Base-by-base conservation (phyloP, 352 stramenopile species). In the Phytophthora sojae region DNA sequence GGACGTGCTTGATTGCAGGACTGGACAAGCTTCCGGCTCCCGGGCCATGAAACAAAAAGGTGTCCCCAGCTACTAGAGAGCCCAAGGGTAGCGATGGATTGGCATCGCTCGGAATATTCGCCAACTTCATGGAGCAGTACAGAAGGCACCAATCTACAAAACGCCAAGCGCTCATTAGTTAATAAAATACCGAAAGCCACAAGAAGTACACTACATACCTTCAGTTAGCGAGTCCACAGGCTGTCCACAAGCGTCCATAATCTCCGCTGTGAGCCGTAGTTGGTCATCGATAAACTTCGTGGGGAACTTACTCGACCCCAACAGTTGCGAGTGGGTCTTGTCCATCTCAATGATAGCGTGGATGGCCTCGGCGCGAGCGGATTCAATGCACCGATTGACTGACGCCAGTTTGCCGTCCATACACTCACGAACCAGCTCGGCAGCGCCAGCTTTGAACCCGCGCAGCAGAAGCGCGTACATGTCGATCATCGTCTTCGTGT, bases 21-120 rank as follows among this genome's bases (percentile, higher is more conserved):
- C 35, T 14, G 3, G 58, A 9, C 1, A 66, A 17, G 4, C 67
- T 54, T 19, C 12, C n/a, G 4, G 26, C 21, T 3, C 57, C 51
- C 30, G 39, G 52, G 30, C 62, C 52, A 57, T 26, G 60, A 51
- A 74, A 79, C 44, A 70, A 84, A 67, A 63, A 94, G 3, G 87
- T 90, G 57, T 94, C 87, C 1, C 87, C 83, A 2, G 93, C 70
- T 2, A 82, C 45, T 17, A 94, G 57, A 3, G 83, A 86, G 0
- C 85, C 87, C 0, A 94, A 55, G 3, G 64, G 58, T 21, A 71
- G 35, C 7, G 57, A 57, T 29, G 73, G 25, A 7, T 62, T 26
- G 3, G 69, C 19, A 30, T 69, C 51, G 56, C 82, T 88, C 0
- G 71, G 65, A 14, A 92, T 69, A 47, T 81, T 56, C 1, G 47